phyloP scores from a whole-genome alignment of 129 eudicot species.

The Centaurea solstitialis region DNA sequence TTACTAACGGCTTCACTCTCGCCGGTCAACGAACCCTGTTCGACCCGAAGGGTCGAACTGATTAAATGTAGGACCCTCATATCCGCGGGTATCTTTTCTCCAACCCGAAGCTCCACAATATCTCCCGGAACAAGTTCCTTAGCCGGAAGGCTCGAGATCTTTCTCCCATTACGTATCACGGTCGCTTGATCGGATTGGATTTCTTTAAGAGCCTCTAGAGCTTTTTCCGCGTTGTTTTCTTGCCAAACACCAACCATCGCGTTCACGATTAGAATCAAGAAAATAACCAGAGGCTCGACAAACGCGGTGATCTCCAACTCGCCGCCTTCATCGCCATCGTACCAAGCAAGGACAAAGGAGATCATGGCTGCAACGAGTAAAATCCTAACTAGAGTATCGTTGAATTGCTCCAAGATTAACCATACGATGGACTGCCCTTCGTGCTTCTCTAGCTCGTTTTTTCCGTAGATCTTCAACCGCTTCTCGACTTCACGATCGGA shows the following conservation, averaged over 20 bases:
- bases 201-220: constrained; percentile 88
- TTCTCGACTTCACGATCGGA: constrained; percentile 54
- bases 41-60: constrained; percentile 79
- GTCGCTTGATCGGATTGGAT: constrained; percentile 71
- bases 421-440: constrained; percentile 69
- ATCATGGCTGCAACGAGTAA: constrained; percentile 75
- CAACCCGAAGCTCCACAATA: constrained; percentile 81
- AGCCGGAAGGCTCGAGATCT: constrained; percentile 59
- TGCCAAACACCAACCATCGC: constrained; percentile 97
- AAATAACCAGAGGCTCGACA: constrained; percentile 86
- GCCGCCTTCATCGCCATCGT: constrained; percentile 75
- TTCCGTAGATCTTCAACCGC: constrained; percentile 48
- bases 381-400: constrained; percentile 83
- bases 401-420: constrained; percentile 76
- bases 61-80: constrained; percentile 74
- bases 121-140: constrained; percentile 96
- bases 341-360: constrained; percentile 83
- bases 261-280: constrained; percentile 72
- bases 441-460: constrained; percentile 76
- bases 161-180: constrained; percentile 57
- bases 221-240: constrained; percentile 90
- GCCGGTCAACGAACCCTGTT: constrained; percentile 91
- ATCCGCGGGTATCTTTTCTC: constrained; percentile 89
- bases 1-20: constrained; percentile 85
- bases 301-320: constrained; percentile 76